phyloP scores from a whole-genome alignment of 306 rosid genomes.

The Quercus glauca region DNA sequence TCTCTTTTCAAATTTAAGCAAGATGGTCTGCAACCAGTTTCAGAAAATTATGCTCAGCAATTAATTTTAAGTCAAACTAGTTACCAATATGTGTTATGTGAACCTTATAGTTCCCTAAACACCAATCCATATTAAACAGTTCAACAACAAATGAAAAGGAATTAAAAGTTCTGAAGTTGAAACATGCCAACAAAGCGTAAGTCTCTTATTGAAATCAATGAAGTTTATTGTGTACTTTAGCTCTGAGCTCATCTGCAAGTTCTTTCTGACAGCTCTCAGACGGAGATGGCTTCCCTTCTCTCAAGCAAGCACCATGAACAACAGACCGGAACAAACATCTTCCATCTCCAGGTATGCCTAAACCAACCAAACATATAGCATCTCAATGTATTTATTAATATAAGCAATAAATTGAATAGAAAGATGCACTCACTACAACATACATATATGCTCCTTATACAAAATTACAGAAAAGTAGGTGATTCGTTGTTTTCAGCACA shows the following conservation, averaged over 20 bases:
- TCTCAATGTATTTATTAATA: background rate
- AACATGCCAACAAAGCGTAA: conserved; percentile 5
- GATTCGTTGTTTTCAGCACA: background rate
- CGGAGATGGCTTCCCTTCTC: conserved; percentile 65
- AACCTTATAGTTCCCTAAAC: background rate
- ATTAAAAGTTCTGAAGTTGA: background rate
- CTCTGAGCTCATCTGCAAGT: conserved; percentile 87
- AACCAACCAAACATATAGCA: conserved; percentile 7
- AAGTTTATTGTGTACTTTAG: conserved; percentile 36
- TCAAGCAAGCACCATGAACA: conserved; percentile 61
- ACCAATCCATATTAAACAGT: background rate
- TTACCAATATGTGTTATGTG: background rate
- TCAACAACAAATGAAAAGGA: background rate
- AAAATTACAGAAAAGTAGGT: background rate
- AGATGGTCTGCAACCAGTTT: background rate
- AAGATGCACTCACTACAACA: background rate
- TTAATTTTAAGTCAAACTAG: background rate
- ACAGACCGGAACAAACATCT: conserved; percentile 89
- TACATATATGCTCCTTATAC: background rate
- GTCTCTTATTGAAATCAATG: background rate
- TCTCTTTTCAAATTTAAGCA: background rate
- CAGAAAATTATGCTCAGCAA: background rate
- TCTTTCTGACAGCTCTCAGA: conserved; percentile 53
- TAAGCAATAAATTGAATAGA: background rate
- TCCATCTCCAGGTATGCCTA: conserved; percentile 85